Evolutionary conservation across 257 asterid species (phyloP).

Genomic region (Phtheirospermum japonicum): DNA sequence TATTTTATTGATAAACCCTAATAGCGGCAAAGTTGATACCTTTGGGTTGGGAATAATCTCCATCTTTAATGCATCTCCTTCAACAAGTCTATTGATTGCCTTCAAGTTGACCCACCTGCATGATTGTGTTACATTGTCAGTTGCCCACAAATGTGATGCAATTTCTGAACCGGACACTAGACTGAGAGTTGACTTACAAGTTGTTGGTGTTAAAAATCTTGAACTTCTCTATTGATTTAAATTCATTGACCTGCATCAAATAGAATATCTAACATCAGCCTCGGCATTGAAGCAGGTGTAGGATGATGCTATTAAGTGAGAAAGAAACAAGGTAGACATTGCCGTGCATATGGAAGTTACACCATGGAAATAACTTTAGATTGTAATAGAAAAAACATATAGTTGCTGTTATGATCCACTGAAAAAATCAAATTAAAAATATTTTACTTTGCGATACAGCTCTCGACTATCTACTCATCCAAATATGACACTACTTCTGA

Average conservation of each 20-base stretch:
- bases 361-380: too few species aligned
- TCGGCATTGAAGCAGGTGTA: constrained; percentile 22
- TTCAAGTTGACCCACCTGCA: constrained; percentile 91
- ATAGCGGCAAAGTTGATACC: constrained; percentile 41
- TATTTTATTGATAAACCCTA: not conserved
- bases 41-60: constrained; percentile 98
- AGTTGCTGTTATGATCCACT: constrained; percentile 1
- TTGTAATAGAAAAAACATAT: too few species aligned
- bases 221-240: constrained; percentile 97
- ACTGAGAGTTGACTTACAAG: constrained; percentile 51
- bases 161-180: constrained; percentile 11
- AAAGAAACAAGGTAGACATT: too few species aligned
- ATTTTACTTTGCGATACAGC: constrained; percentile 9
- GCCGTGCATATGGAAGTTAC: too few species aligned
- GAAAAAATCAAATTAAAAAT: not conserved
- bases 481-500: constrained; percentile 12
- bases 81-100: constrained; percentile 81
- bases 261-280: constrained; percentile 21
- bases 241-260: constrained; percentile 71
- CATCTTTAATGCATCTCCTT: constrained; percentile 80
- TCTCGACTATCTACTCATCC: constrained; percentile 12
- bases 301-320: constrained; percentile 9
- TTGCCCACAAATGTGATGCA: constrained; percentile 1
- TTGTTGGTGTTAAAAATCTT: constrained; percentile 98
- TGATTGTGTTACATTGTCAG: constrained; percentile 24